Evolutionary conservation across 2,329 filamentous ascomycete genomes (phyloP), one percentile per base, ranked within the genome.

Genomic region (Venturia pyrina): DNA sequence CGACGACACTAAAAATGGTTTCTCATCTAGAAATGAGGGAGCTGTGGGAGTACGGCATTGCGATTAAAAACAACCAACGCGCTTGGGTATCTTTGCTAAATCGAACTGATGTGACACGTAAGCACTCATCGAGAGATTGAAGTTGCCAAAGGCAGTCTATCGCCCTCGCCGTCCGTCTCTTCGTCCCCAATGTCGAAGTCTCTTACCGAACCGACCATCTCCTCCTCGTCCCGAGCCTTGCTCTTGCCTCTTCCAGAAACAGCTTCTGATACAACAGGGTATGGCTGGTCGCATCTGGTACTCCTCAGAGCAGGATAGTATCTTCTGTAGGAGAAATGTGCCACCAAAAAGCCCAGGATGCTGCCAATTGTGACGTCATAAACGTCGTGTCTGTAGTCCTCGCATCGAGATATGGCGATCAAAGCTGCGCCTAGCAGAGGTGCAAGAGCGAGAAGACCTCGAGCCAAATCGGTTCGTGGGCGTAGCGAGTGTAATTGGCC

Each of bases 351-450:
- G 0, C 86, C 85, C 7, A 88, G 71, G 24, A 83, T 64, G 19
- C 80, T 81, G 0, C 85, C 85, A 7, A 76, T 77, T 3, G 81
- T 82, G 5, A 88, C 85, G 73, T 88, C 85, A 66, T 82, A 86
- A 1, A 87, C 82, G 72, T 87, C 85, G 68, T 88, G 85, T 34
- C 85, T 77, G 71, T 88, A 88, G 70, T 88, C 85, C 67, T 85
- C 84, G 44, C 85, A 76, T n/a, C 85, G 78, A 5, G 82, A 85
- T 50, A 86, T 83, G 0, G 85, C 85, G 66, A 88, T 84, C 73
- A 88, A 71, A 1, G 82, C 75, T 3, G 85, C 85, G 53, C 80
- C 83, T 0, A 87, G 70, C 11, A 87, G 71, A 13, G 85, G 85
- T 3, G 79, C 74, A 1, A 87, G 73, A 3, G 83, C 81, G 10